Base-by-base conservation (phyloP, 2,329 filamentous ascomycete genomes). In the Aureobasidium namibiae region DNA sequence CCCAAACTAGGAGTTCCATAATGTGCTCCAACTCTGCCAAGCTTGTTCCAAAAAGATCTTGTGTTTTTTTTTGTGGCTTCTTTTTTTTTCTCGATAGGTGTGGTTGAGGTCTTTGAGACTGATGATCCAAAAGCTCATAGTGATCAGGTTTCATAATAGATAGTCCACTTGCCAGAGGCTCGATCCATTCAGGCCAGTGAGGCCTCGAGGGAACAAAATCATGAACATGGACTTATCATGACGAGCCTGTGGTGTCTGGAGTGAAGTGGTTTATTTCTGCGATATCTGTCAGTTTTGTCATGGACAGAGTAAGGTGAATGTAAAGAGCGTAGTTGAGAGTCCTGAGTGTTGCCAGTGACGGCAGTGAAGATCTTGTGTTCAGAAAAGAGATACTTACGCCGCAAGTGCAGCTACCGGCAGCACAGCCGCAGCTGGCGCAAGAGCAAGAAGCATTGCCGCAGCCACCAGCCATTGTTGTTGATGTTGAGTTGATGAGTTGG, bases 321-420 rank as follows among this genome's bases (percentile, higher is more conserved):
- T 16, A 11, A 23, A 11, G 11, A 10, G 3, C 16, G 29, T 16
- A 18, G 16, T 29, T 16, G 16, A 18, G 16, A 11, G 10, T 31
- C 21, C n/a, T 5, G 18, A 41, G 38, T 23, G 8, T 21, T 23
- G 8, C 10, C 18, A 23, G 38, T 23, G 18, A 41, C 9, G 10
- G 18, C 8, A 18, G 26, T 13, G 16, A 29, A 18, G 42, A 4
- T n/a, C 11, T 45, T 16, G 16, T 10, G 16, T 31, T 10, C 18
- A 18, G 24, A 18, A 31, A 18, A 23, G 42, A 46, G 16, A 13
- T 31, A 59, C 56, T 50, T 21, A 59, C 56, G 36, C 38, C 29
- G 46, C 56, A 59, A 52, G 56, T 59, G 56, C 56, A 59, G 38
- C 45, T 50, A 24, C 56, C 56, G n/a, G 46, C 36, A 44, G 56